A percentile compares a stretch with the other conserved stretches of the same genome.
Conservation (phyloP, 306 rosid genomes). For the Dalbergia oliveri region DNA sequence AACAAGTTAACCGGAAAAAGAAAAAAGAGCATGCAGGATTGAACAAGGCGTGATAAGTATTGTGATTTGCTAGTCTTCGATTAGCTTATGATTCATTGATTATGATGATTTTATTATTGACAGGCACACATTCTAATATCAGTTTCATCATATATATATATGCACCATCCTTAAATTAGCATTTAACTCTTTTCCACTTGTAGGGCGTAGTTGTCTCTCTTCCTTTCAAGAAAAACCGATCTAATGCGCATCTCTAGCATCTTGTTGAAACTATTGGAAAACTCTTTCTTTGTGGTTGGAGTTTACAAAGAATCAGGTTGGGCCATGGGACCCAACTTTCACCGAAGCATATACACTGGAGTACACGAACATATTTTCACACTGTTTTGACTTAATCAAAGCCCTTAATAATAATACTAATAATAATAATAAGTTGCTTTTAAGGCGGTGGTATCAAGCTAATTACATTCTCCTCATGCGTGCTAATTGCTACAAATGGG, state of each 20-base stretch:
- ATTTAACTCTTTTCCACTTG: constrained; percentile 1
- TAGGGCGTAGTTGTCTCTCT: constrained; percentile 23
- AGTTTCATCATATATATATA: neutral
- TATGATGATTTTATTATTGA: constrained; percentile 9
- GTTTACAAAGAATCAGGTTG: neutral
- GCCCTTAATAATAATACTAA: too few relatives aligned
- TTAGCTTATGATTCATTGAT: neutral
- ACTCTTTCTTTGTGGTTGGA: neutral
- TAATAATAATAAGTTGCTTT: too few relatives aligned
- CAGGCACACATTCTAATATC: neutral
- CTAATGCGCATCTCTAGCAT: neutral
- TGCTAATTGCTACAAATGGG: constrained; percentile 13
- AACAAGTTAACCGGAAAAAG: too few relatives aligned
- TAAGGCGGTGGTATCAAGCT: neutral
- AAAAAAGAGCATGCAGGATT: too few relatives aligned
- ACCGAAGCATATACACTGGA: neutral
- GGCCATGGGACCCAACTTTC: neutral
- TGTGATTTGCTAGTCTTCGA: neutral
- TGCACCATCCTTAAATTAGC: constrained; percentile 1
- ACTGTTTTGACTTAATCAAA: neutral
- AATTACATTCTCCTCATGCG: neutral
- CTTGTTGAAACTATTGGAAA: too few relatives aligned
- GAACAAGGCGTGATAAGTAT: neutral
- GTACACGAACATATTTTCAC: constrained; percentile 6
- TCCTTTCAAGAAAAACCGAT: constrained; percentile 15